Percentiles rank a stretch among this genome's conserved stretches.
Conservation (phyloP, 148 eudicot genomes). For the Fagopyrum tataricum region DNA sequence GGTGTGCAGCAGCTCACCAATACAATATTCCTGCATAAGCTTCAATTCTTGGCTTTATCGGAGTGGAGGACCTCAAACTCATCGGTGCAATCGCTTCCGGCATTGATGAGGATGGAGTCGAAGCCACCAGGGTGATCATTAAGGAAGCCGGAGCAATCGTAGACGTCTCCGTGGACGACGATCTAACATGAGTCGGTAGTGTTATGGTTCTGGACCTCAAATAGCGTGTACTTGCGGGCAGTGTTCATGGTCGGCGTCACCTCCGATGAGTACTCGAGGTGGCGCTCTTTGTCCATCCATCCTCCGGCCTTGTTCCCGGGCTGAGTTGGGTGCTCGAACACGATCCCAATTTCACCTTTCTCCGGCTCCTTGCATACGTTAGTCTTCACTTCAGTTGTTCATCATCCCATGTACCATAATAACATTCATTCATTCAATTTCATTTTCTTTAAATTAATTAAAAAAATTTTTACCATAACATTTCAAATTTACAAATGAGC, state of each 20-base stretch:
- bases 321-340: conserved; percentile 94
- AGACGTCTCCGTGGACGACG: conserved; percentile 68
- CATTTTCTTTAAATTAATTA: too few species aligned
- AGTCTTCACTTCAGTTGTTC: conserved; percentile 89
- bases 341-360: conserved; percentile 71
- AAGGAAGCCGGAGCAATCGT: conserved; percentile 62
- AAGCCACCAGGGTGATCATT: conserved; percentile 87
- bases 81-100: conserved; percentile 83
- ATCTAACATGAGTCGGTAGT: conserved; percentile 79
- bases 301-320: conserved; percentile 89
- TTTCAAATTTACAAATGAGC: conserved; percentile 98
- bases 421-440: too few species aligned
- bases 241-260: conserved; percentile 28
- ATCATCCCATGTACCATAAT: conserved; percentile 74
- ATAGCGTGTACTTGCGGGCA: conserved; percentile 44
- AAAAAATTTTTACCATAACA: conserved; percentile 56
- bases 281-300: conserved; percentile 87
- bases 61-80: conserved; percentile 94
- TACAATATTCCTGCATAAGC: conserved; percentile 52
- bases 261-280: conserved; percentile 27
- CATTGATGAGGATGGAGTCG: conserved; percentile 83
- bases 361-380: conserved; percentile 66
- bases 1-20: conserved; percentile 77
- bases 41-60: conserved; percentile 71
- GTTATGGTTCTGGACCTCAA: conserved; percentile 69